phyloP scores from a whole-genome alignment of 2,329 filamentous ascomycete species.

The Setomelanomma holmii region DNA sequence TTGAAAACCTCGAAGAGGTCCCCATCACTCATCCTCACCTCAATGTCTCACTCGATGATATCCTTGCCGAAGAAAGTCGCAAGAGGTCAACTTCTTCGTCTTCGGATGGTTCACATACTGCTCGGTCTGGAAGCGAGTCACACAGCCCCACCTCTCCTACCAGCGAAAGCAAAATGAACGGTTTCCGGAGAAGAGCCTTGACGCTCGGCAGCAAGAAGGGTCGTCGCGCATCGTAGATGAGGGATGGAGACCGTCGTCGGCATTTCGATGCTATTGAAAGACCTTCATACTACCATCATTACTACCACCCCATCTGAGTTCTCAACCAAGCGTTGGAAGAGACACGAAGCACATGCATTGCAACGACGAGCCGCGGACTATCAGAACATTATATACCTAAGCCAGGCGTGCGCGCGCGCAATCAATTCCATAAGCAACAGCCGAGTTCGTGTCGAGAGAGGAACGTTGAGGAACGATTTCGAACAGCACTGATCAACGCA shows the following conservation, averaged over 20 bases:
- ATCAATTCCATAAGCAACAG: too few species aligned
- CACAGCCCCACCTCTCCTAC: constrained; percentile 35
- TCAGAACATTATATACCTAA: too few species aligned
- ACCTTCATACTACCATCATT: not conserved
- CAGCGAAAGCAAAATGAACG: constrained; percentile 33
- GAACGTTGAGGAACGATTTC: too few species aligned
- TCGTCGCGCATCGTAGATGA: constrained; percentile 27
- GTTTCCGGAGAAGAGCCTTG: constrained; percentile 34
- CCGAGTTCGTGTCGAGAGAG: too few species aligned
- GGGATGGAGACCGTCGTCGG: not conserved
- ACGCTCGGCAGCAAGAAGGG: constrained; percentile 45
- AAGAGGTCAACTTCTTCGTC: constrained; percentile 44
- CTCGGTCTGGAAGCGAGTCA: constrained; percentile 31
- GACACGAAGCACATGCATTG: constrained; percentile 1
- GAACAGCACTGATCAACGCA: too few species aligned
- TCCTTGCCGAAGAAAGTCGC: constrained; percentile 47
- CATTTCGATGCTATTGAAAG: not conserved
- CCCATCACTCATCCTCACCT: constrained; percentile 47
- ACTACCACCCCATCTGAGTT: constrained; percentile 8
- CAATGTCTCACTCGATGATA: constrained; percentile 50
- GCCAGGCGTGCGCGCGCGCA: too few species aligned
- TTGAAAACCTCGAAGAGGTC: constrained; percentile 48
- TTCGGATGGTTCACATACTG: constrained; percentile 34
- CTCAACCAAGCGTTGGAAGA: constrained; percentile 45
- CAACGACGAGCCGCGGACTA: not conserved